A percentile compares a stretch with the other conserved stretches of the same genome.
These are phyloP conservation scores for Debaryomyces robertsiae DNA, from an alignment of 1,139 yeast genomes.

Conservation along the genomic window DNA sequence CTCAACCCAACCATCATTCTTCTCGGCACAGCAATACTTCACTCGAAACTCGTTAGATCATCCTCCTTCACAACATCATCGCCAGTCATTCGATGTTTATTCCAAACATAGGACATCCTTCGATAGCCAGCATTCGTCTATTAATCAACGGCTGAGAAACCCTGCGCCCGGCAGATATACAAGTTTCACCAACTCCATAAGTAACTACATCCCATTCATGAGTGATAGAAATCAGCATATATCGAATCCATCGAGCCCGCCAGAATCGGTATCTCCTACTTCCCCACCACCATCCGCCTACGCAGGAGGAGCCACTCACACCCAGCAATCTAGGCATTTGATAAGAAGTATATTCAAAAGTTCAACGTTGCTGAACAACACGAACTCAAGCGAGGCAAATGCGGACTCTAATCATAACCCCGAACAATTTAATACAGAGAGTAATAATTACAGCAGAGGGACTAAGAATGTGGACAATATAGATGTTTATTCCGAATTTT, in stretches of 20 bases:
- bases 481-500: slow-evolving; percentile 4
- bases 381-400: slow-evolving; percentile 12
- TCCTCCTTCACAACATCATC: slow-evolving; percentile 31
- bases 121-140: slow-evolving; percentile 23
- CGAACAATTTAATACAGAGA: slow-evolving; percentile 4
- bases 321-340: slow-evolving; percentile 35
- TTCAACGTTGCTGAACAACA: slow-evolving; percentile 9
- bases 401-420: background rate
- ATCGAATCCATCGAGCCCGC: slow-evolving; percentile 25
- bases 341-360: slow-evolving; percentile 48
- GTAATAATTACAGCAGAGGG: slow-evolving; percentile 4
- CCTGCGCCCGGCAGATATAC: slow-evolving; percentile 32
- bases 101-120: slow-evolving; percentile 31
- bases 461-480: slow-evolving; percentile 4
- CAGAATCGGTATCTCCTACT: slow-evolving; percentile 13
- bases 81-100: slow-evolving; percentile 40
- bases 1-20: slow-evolving; percentile 49
- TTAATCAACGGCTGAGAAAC: slow-evolving; percentile 18
- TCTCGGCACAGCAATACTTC: slow-evolving; percentile 48
- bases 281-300: slow-evolving; percentile 15
- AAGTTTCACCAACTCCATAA: slow-evolving; percentile 42
- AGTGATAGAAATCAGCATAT: slow-evolving; percentile 37
- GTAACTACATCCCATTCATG: slow-evolving; percentile 49
- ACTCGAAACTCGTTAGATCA: slow-evolving; percentile 44
- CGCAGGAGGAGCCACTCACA: slow-evolving; percentile 20